Base-by-base conservation (phyloP, 768 basidiomycete genomes). In the Crepidotus variabilis region DNA sequence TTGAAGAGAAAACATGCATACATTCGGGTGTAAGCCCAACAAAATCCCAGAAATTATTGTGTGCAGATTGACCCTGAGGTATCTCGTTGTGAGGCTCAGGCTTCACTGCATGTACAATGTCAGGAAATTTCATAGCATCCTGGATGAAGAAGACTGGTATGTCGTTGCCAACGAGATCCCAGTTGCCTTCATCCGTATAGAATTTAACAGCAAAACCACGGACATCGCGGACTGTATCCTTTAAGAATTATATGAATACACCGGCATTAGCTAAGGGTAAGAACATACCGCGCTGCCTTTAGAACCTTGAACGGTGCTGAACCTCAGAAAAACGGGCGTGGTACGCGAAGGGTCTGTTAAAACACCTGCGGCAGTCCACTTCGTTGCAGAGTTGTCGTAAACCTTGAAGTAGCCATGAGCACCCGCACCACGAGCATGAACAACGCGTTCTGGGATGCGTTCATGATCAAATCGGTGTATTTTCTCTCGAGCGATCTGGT, bases 11-110 rank as follows among this genome's bases (percentile, higher is more conserved):
- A n/a, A 45, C 7, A 18, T 16, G 43, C 70, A 51, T 68, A 78
- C 85, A 78, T 65, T 91, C 86, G 0, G 87, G 81, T 63, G 86
- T 83, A 28, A 90, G 75, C 45, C 83, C 81, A 36, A 84, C 84
- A 61, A 88, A 93, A 65, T 93, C 92, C 90, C 90, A 94, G 59
- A 92, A 91, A 63, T 88, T 92, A 72, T 94, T 91, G 65, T 93
- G 91, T 1, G 87, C 85, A 16, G 63, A 71, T 66, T 88, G 86
- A 2, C 81, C 86, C 50, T 80, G 79, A 2, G 87, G 87, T 0
- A 89, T 79, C 61, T 94, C 93, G 57, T 89, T 90, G 47, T 91
- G 81, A 2, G 91, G 92, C 66, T 94, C 91, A 1, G 92, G 90
- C 66, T 90, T 88, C 20, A 88, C 87, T 4, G 92, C 87, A 65